Conservation (phyloP, 1,284 basidiomycete species). For the Jaminaea rosea region DNA sequence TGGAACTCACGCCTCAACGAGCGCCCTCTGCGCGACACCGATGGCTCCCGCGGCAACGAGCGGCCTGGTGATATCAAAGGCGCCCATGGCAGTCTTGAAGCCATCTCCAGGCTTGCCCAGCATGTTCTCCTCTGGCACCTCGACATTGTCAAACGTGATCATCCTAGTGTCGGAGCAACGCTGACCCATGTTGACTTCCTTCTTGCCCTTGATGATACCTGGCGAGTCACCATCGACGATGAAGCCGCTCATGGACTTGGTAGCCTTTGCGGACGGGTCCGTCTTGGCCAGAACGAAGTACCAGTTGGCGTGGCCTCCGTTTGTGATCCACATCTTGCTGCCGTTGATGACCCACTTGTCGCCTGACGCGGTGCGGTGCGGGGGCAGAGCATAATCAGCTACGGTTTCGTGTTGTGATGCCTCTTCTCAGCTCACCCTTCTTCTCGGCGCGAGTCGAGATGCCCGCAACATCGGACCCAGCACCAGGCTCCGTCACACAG, state of each 20-base stretch:
- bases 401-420: no score
- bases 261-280: slow-evolving; percentile 50
- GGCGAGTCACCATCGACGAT: slow-evolving; percentile 53
- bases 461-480: slow-evolving; percentile 54
- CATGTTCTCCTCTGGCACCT: slow-evolving; percentile 52
- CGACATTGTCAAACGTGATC: slow-evolving; percentile 55
- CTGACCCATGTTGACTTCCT: slow-evolving; percentile 58
- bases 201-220: slow-evolving; percentile 51
- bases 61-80: slow-evolving; percentile 53
- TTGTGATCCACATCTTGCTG: slow-evolving; percentile 53
- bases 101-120: slow-evolving; percentile 54
- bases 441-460: slow-evolving; percentile 50
- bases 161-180: slow-evolving; percentile 55
- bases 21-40: slow-evolving; percentile 53
- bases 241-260: slow-evolving; percentile 54
- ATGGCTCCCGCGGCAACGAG: slow-evolving; percentile 54
- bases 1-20: slow-evolving; percentile 55
- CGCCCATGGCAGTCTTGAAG: slow-evolving; percentile 54
- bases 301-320: slow-evolving; percentile 54
- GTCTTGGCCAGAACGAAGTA: slow-evolving; percentile 55
- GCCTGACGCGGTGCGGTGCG: no score
- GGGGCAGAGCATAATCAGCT: no score
- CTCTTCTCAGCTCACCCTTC: no score
- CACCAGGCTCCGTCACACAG: slow-evolving; percentile 54
- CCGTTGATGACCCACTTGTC: slow-evolving; percentile 52